Percentiles rank a stretch among this genome's conserved stretches.
Evolutionary conservation across 805 yeast species (phyloP).

Genomic region (Ogataea angusta): DNA sequence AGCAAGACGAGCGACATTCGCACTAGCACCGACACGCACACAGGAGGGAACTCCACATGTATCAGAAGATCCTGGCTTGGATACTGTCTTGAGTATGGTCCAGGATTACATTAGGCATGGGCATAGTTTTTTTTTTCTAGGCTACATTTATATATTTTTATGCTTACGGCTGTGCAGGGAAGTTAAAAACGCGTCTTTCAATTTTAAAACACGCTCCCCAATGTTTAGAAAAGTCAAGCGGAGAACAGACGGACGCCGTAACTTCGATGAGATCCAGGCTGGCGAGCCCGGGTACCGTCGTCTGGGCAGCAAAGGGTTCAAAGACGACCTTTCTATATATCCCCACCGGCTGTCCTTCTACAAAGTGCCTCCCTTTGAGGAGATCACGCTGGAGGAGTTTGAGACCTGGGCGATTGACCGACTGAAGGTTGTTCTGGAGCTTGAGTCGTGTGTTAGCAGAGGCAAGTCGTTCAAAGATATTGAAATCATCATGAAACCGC

Average conservation of each 20-base stretch:
- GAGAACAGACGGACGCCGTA: slow-evolving; percentile 69
- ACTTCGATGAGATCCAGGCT: slow-evolving; percentile 41
- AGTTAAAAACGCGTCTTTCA: slow-evolving; percentile 1
- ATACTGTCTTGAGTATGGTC: slow-evolving; percentile 21
- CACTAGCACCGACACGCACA: slow-evolving; percentile 1
- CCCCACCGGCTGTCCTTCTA: slow-evolving; percentile 72
- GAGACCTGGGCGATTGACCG: slow-evolving; percentile 96
- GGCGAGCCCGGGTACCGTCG: slow-evolving; percentile 28
- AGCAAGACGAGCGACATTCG: slow-evolving; percentile 4
- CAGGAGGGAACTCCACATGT: slow-evolving; percentile 10
- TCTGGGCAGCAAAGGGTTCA: slow-evolving; percentile 30
- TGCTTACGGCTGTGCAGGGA: slow-evolving; percentile 4
- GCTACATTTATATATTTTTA: background rate
- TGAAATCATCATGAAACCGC: slow-evolving; percentile 61
- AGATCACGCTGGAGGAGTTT: slow-evolving; percentile 87
- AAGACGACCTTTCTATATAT: slow-evolving; percentile 32
- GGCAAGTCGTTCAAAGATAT: slow-evolving; percentile 63
- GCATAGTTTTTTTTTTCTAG: background rate
- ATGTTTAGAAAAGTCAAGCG: slow-evolving; percentile 77
- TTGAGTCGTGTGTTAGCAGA: slow-evolving; percentile 71
- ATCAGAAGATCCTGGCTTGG: slow-evolving; percentile 22
- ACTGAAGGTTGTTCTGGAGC: slow-evolving; percentile 74
- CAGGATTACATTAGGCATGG: background rate
- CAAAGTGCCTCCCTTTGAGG: slow-evolving; percentile 71
- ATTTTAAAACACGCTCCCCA: slow-evolving; percentile 5